Conservation (phyloP, 2,329 filamentous ascomycete species). For the Grosmannia penicillata region DNA sequence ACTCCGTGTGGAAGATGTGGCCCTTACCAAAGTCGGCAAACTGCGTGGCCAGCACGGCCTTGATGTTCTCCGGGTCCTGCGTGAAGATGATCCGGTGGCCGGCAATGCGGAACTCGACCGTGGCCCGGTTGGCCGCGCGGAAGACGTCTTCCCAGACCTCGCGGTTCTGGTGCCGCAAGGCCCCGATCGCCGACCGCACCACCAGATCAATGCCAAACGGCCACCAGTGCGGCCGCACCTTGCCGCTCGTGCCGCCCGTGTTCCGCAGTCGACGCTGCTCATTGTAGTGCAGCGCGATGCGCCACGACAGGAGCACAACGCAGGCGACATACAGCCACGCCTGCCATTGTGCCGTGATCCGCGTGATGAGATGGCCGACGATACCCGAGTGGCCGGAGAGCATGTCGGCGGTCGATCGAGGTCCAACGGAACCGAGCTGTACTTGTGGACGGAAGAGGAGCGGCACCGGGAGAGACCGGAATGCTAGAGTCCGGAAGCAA, state of each 20-base stretch:
- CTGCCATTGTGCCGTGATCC: too few relatives aligned
- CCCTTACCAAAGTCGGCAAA: constrained; percentile 81
- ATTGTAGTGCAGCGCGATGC: too few relatives aligned
- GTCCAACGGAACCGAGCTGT: too few relatives aligned
- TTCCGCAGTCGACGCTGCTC: constrained; percentile 4
- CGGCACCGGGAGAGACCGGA: too few relatives aligned
- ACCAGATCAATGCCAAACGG: constrained; percentile 50
- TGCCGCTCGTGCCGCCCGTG: constrained; percentile 6
- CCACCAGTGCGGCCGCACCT: background rate
- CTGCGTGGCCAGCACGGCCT: constrained; percentile 76
- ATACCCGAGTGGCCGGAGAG: too few relatives aligned
- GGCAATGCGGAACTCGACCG: constrained; percentile 41
- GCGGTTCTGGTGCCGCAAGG: constrained; percentile 38
- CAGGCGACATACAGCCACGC: too few relatives aligned
- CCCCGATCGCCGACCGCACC: constrained; percentile 35
- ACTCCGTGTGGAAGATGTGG: constrained; percentile 56
- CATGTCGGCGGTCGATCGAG: too few relatives aligned
- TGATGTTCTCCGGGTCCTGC: constrained; percentile 76
- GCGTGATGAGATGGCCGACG: too few relatives aligned
- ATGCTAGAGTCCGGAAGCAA: too few relatives aligned
- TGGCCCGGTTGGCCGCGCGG: constrained; percentile 29
- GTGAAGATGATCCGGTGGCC: constrained; percentile 56
- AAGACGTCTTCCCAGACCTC: constrained; percentile 47
- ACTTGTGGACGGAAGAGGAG: too few relatives aligned
- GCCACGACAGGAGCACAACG: too few relatives aligned